Evolutionary conservation across 495 filamentous ascomycete species (phyloP), one percentile per base, ranked within the genome.

Genomic region (Zalerion maritima): DNA sequence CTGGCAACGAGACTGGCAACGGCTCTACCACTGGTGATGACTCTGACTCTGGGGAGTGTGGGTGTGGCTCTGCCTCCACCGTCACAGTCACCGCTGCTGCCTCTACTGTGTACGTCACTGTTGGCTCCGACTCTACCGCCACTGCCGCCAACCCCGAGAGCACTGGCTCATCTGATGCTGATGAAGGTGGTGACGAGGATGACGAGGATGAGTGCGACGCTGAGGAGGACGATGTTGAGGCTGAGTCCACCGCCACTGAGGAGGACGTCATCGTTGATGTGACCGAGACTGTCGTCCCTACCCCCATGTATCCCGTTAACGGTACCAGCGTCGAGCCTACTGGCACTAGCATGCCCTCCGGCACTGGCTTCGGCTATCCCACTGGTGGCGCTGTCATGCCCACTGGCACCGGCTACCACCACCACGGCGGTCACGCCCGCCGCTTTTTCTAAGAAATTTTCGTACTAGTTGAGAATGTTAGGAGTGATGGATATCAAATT

Each of bases 101-200:
- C 8, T 42, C 51, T 6, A 62, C 58, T 28, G 49, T 62, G 35
- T 60, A 57, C 47, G 38, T 65, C 18, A 65, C 60, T 8, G 44
- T 52, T 11, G 38, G 41, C 3, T 44, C 34, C 20, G 24, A 24
- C n/a, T 28, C 31, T 13, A 27, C 32, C 7, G 8, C 33, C 14
- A 29, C 39, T 16, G 21, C 18, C 14, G 19, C 24, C 22, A 14
- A 29, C 5, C 16, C 38, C 26, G 17, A 28, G 21, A 31, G 35
- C 28, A 32, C 40, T 10, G 37, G 38, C 30, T 24, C 33, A 13
- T 27, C 21, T 28, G 34, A 23, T 5, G 26, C 38, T 36, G 25
- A 14, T n/a, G 33, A 29, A 26, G 34, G 23, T 21, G 35, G 20
- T 18, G 32, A 18, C 15, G 42, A 34, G 12, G 31, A 17, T 15